Evolutionary conservation across 129 eudicot species (phyloP).

Genomic region (Lactuca sativa): DNA sequence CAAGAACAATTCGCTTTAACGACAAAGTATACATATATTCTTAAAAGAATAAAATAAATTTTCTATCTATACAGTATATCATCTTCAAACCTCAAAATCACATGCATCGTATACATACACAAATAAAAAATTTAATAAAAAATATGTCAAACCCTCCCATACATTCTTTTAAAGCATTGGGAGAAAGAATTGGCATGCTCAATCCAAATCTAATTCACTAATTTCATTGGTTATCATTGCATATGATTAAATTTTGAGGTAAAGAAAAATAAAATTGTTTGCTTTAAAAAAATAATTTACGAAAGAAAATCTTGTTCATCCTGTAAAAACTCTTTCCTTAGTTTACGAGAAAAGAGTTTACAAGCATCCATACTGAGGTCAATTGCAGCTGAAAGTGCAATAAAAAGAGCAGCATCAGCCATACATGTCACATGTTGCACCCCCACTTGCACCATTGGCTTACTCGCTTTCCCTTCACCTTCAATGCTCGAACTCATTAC

Average conservation of each 20-base stretch:
- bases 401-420: slow-evolving; percentile 88
- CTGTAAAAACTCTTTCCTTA: slow-evolving; percentile 69
- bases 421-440: slow-evolving; percentile 85
- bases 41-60: slow-evolving; percentile 20
- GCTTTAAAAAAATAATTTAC: slow-evolving; percentile 4
- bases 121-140: slow-evolving; percentile 1
- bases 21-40: slow-evolving; percentile 19
- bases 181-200: slow-evolving; percentile 48
- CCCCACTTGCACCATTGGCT: slow-evolving; percentile 77
- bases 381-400: slow-evolving; percentile 89
- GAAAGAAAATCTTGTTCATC: slow-evolving; percentile 65
- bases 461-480: slow-evolving; percentile 81
- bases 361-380: slow-evolving; percentile 98
- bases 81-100: slow-evolving; percentile 23
- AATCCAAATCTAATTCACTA: slow-evolving; percentile 40
- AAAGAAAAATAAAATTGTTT: not conserved
- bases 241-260: slow-evolving; percentile 16
- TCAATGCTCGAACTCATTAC: slow-evolving; percentile 85
- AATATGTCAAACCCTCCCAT: slow-evolving; percentile 23
- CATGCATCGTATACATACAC: slow-evolving; percentile 18
- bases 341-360: slow-evolving; percentile 62
- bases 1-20: slow-evolving; percentile 18
- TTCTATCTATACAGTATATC: slow-evolving; percentile 31
- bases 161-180: slow-evolving; percentile 14
- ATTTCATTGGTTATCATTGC: slow-evolving; percentile 52